A percentile compares a stretch with the other conserved stretches of the same genome.
Evolutionary conservation across 2,329 filamentous ascomycete genomes (phyloP).

Genomic region (Coniochaeta sp.): DNA sequence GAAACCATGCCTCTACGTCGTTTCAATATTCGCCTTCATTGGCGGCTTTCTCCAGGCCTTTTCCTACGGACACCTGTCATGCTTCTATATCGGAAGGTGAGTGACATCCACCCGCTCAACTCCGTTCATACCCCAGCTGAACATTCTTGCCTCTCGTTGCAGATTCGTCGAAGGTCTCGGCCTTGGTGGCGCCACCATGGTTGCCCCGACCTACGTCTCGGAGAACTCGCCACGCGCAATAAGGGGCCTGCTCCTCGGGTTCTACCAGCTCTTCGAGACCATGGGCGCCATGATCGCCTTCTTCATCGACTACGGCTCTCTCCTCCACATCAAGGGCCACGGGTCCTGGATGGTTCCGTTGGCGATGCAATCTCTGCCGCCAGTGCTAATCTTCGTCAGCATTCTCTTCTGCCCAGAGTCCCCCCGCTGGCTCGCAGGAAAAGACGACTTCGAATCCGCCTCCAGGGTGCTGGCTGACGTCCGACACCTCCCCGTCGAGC

Average conservation of each 20-base stretch:
- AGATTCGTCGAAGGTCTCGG: conserved; percentile 45
- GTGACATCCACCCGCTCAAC: background rate
- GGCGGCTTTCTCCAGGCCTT: conserved; percentile 23
- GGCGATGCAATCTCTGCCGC: conserved; percentile 48
- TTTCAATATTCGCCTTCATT: conserved; percentile 15
- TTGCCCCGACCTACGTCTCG: conserved; percentile 52
- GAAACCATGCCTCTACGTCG: conserved; percentile 17
- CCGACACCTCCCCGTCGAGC: conserved; percentile 24
- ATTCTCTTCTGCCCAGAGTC: conserved; percentile 54
- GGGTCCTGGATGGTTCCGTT: conserved; percentile 48
- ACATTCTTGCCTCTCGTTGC: background rate
- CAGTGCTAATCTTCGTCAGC: conserved; percentile 41
- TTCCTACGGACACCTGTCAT: conserved; percentile 18
- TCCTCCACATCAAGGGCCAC: conserved; percentile 32
- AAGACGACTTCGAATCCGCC: conserved; percentile 43
- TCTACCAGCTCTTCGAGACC: conserved; percentile 52
- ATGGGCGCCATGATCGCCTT: conserved; percentile 43
- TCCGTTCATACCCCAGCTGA: background rate
- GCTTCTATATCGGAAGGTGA: conserved; percentile 20
- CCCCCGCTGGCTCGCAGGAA: conserved; percentile 50
- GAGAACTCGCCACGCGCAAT: conserved; percentile 53
- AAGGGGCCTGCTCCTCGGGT: conserved; percentile 49
- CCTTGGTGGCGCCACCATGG: conserved; percentile 44
- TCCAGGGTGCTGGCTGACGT: conserved; percentile 21
- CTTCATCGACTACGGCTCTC: conserved; percentile 45